Evolutionary conservation across 192 early-diverging fungal species (phyloP).

Genomic region (Backusella morwellensis): DNA sequence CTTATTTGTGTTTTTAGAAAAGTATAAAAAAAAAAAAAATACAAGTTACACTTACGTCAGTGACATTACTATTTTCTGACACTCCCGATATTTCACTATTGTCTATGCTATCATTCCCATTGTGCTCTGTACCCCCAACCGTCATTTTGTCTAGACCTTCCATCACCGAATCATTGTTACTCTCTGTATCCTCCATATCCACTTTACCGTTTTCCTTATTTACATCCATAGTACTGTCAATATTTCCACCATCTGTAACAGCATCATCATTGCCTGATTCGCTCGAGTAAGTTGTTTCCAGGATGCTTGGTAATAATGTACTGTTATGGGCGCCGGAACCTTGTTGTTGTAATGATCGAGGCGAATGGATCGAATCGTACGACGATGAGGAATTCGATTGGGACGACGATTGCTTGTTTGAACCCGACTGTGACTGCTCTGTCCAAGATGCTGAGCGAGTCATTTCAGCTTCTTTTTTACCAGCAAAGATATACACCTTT

Average conservation of each 20-base stretch:
- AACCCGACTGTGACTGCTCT: neutral
- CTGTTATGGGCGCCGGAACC: neutral
- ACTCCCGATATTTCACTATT: neutral
- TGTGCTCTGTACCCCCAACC: neutral
- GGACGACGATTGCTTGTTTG: neutral
- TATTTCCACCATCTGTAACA: neutral
- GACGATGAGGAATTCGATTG: neutral
- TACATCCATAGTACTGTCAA: neutral
- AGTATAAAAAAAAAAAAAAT: neutral
- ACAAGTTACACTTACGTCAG: neutral
- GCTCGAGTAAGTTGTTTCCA: neutral
- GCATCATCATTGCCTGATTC: neutral
- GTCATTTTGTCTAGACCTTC: conserved; percentile 1
- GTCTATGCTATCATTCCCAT: neutral
- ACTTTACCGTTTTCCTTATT: neutral
- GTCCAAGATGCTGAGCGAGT: neutral
- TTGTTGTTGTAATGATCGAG: neutral
- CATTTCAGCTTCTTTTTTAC: conserved; percentile 13
- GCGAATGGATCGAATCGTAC: neutral
- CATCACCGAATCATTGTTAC: neutral
- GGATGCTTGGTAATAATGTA: neutral
- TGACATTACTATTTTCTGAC: neutral
- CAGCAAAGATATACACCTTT: neutral
- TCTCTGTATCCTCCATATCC: neutral
- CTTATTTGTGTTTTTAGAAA: neutral